Base-by-base conservation (phyloP, 371 early-diverging fungal genomes). In the Syncephalastrum racemosum region DNA sequence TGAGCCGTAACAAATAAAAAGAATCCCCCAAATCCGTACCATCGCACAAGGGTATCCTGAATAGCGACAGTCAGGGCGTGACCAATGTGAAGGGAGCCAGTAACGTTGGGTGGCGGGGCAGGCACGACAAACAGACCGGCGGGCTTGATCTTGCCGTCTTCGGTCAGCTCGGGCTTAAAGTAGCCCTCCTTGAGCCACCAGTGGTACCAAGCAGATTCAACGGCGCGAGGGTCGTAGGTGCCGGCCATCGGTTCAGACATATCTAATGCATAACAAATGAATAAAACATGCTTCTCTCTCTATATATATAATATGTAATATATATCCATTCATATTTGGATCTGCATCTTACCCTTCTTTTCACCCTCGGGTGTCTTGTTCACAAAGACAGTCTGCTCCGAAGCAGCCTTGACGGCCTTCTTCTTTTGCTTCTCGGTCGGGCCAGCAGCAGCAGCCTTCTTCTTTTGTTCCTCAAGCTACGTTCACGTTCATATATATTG, bases 21-120 rank as follows among this genome's bases (percentile, higher is more conserved):
- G 18, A 14, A 3, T 24, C 14, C 20, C 14, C 16, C 20, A 18
- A n/a, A n/a, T n/a, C n/a, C 54, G 59, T 72, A 86, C 95, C 96
- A 99, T 69, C 99, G 89, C n/a, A 90, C 82, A 63, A 99, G 75
- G 39, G 92, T 67, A 80, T 99, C 99, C 81, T 99, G 96, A 62
- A 99, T 97, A 22, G 99, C 76, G 49, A 91, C 88, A 64, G 97
- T 98, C 73, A 99, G 82, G 4, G 96, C 98, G 71, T 99, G 99
- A 40, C 99, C 99, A 64, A 98, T 90, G 69, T 99, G 99, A 48
- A 99, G 90, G 43, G 87, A 86, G 56, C 99, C 99, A 39, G 99
- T 99, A 36, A 99, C 94, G 73, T 99, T 99, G 23, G 99, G 99
- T 63, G 99, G 99, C 4, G 99, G 99, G 6, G 96, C 90, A 20